phyloP scores from a whole-genome alignment of 176 grass and related monocot species.

The Puccinellia tenuiflora region DNA sequence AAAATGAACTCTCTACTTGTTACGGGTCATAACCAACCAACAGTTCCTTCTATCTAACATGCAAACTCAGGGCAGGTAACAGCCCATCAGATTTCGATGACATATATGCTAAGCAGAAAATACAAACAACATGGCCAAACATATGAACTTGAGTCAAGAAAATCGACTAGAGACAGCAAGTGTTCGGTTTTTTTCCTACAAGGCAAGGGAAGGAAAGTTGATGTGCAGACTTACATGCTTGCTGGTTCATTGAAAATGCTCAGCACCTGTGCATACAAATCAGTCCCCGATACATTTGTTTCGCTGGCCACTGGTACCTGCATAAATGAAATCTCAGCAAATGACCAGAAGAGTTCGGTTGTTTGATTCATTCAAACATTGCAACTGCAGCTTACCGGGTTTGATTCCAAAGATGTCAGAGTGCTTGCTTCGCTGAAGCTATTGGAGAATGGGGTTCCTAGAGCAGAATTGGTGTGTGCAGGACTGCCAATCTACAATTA shows the following conservation, averaged over 20 bases:
- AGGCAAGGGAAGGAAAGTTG: not conserved
- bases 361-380: not conserved
- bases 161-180: not conserved
- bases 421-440: slow-evolving; percentile 32
- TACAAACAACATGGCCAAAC: not conserved
- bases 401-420: slow-evolving; percentile 36
- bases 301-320: slow-evolving; percentile 8
- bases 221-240: slow-evolving; percentile 53
- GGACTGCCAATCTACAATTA: slow-evolving; percentile 44
- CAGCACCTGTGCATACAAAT: slow-evolving; percentile 60
- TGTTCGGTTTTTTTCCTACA: not conserved
- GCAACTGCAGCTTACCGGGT: slow-evolving; percentile 48
- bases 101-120: not conserved
- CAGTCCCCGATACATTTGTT: slow-evolving; percentile 38
- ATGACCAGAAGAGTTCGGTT: not conserved
- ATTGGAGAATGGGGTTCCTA: slow-evolving; percentile 28
- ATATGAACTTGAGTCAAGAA: not conserved
- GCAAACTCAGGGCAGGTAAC: not conserved
- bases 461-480: slow-evolving; percentile 22
- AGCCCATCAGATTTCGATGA: not conserved
- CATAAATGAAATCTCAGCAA: slow-evolving; percentile 1
- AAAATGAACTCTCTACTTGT: not conserved
- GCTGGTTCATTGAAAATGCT: slow-evolving; percentile 77
- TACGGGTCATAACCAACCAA: too few relatives aligned
- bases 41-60: not conserved